A percentile compares a stretch with the other conserved stretches of the same genome.
These are phyloP conservation scores for Termitomyces sp. DNA, from an alignment of 768 basidiomycete species.

Conservation along the genomic window DNA sequence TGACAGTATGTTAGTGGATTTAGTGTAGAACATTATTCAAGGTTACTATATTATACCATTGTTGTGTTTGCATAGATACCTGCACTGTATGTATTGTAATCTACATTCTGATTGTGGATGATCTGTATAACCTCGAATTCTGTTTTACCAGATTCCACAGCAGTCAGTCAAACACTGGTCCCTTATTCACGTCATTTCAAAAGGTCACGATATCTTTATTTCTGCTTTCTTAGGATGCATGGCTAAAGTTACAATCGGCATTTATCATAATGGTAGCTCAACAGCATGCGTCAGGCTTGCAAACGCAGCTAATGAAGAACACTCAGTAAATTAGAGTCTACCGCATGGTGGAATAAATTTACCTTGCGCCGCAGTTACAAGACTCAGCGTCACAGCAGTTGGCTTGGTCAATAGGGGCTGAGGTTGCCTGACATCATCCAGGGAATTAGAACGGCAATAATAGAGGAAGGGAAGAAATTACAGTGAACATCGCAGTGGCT, in stretches of 20 bases:
- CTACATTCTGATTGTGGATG: not conserved
- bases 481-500: not conserved
- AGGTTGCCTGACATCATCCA: conserved; percentile 20
- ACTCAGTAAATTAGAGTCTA: not conserved
- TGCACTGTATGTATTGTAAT: not conserved
- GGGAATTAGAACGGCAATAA: not conserved
- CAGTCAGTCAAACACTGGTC: not conserved
- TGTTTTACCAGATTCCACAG: not conserved
- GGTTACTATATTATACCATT: not conserved
- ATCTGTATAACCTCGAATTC: not conserved
- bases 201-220: not conserved
- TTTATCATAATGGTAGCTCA: conserved; percentile 19
- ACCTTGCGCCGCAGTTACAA: conserved; percentile 53
- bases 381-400: conserved; percentile 36
- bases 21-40: not conserved
- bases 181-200: not conserved
- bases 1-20: not conserved
- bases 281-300: conserved; percentile 61
- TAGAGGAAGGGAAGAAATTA: not conserved
- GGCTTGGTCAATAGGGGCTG: conserved; percentile 34
- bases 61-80: not conserved
- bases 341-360: conserved; percentile 6
- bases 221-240: not conserved
- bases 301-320: conserved; percentile 41
- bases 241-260: not conserved